Base-by-base conservation (phyloP, 2,329 filamentous ascomycete genomes). In the Claviceps paspali region DNA sequence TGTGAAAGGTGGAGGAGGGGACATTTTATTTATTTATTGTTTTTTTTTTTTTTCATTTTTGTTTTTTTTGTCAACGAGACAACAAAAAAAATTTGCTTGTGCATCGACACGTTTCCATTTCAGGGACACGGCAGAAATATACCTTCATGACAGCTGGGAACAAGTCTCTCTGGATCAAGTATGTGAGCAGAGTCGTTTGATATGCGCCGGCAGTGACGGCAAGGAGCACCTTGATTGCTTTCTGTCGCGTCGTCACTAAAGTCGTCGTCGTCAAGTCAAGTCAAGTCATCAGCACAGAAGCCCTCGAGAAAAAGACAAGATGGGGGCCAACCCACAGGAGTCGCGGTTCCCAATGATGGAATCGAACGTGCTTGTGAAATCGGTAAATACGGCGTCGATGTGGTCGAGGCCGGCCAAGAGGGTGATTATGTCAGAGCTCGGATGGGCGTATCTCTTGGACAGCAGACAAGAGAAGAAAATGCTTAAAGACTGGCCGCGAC, bases 121-220 rank as follows among this genome's bases (percentile, higher is more conserved):
- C n/a, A n/a, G n/a, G n/a, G n/a, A n/a, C n/a, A 4, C 11, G 12
- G 37, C 33, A 45, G 35, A 44, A 42, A 29, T 62, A 39, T 56
- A 91, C 85, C 75, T 92, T 95, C 76, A 95, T 94, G 38, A 96
- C 70, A 7, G 86, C 79, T 15, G 88, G 88, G 52, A 98, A 98
- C 26, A 96, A 68, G 54, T 98, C 91, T 47, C 85, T 71, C 52
- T 96, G 87, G 29, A 91, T 91, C 52, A 98, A 85, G 59, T 96
- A 98, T 1, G 87, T 92, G 38, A 95, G 70, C 17, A 98, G 68
- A 33, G 85, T 91, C 4, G 91, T 96, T 59, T 93, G 86, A 56
- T 95, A 96, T 39, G 87, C 87, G n/a, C 88, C 87, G 8, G 87
- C 84, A 6, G 85, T 82, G 39, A 94, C 77, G 11, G 86, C 80